A percentile compares a stretch with the other conserved stretches of the same genome.
These are phyloP conservation scores for Paraconiothyrium brasiliense DNA, from an alignment of 2,329 filamentous ascomycete species.

Conservation along the genomic window DNA sequence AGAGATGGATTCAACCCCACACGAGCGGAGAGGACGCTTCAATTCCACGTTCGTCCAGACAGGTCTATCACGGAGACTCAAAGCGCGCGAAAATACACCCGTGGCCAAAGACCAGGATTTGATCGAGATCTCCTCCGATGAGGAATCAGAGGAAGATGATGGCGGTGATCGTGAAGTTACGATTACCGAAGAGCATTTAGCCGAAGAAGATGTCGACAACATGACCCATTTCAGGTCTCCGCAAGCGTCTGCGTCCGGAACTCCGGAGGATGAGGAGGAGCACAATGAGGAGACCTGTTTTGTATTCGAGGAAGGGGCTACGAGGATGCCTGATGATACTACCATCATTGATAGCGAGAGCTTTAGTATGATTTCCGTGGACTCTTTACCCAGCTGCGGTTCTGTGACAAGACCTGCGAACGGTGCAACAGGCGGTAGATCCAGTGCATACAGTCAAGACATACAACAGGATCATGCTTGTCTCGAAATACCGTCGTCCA, in stretches of 20 bases:
- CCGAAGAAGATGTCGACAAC: constrained; percentile 7
- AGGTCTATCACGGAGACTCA: constrained; percentile 28
- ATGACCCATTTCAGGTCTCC: constrained; percentile 6
- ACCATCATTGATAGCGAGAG: constrained; percentile 60
- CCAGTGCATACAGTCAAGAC: constrained; percentile 17
- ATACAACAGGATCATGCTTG: constrained; percentile 27
- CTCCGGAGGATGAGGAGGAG: constrained; percentile 20
- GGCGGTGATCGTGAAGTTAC: constrained; percentile 33
- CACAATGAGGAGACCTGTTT: constrained; percentile 36
- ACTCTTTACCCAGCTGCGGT: constrained; percentile 53
- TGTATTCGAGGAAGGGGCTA: constrained; percentile 44
- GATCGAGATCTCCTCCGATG: constrained; percentile 30
- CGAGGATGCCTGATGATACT: constrained; percentile 52
- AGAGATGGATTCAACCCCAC: not conserved
- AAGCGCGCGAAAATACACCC: constrained; percentile 40
- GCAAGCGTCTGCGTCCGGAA: constrained; percentile 16
- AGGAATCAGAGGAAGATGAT: constrained; percentile 33
- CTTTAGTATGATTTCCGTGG: constrained; percentile 62
- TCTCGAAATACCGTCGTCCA: constrained; percentile 17
- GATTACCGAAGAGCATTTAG: not conserved
- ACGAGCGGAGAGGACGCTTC: constrained; percentile 18
- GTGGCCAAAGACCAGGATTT: constrained; percentile 30
- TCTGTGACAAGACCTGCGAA: constrained; percentile 39
- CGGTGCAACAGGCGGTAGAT: constrained; percentile 16
- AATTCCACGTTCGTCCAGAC: constrained; percentile 29